Base-by-base conservation (phyloP, 2,329 filamentous ascomycete genomes). In the Curvularia verruculosa region DNA sequence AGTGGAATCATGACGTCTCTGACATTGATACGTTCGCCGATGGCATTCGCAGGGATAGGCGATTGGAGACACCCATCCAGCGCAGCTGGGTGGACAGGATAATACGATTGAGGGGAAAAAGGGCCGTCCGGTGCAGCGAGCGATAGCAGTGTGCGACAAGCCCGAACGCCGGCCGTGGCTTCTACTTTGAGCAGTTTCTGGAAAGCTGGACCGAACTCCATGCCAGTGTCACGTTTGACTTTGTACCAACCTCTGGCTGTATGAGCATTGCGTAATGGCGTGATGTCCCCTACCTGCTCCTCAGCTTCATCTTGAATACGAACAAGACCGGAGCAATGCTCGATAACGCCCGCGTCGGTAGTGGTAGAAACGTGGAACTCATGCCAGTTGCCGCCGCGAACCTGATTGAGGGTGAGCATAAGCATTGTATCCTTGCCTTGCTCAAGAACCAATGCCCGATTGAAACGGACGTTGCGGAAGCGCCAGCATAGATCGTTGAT, bases 31-130 rank as follows among this genome's bases (percentile, higher is more conserved):
- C 49, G n/a, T 18, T 18, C 10, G 12, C 3, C 29, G 34, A 18
- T 13, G 47, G 65, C 56, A n/a, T n/a, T n/a, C n/a, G n/a, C n/a
- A n/a, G 68, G 8, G 66, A 52, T 2, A 59, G 54, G n/a, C 61
- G 59, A 54, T 19, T 75, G 72, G 3, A 75, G 61, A 41, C 67
- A 71, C 15, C 50, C 65, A 53, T 75, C 73, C 9, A 75, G 56
- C 3, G 41, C 56, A 19, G 66, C 60, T 5, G 72, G 73, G 55
- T 75, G 71, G 29, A 75, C 52, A 15, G 62, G 51, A 47, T 75
- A 72, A 2, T 21, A 31, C 5, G 63, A 68, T 37, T 69, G 64
- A 2, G 15, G 24, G 18, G 50, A 53, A 4, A 58, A 67, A 45
- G 12, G 53, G 60, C 34, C 68, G 53, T 19, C 19, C 15, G 40